These are phyloP conservation scores for Malus asiatica DNA, from an alignment of 306 rosid genomes.

Conservation along the genomic window DNA sequence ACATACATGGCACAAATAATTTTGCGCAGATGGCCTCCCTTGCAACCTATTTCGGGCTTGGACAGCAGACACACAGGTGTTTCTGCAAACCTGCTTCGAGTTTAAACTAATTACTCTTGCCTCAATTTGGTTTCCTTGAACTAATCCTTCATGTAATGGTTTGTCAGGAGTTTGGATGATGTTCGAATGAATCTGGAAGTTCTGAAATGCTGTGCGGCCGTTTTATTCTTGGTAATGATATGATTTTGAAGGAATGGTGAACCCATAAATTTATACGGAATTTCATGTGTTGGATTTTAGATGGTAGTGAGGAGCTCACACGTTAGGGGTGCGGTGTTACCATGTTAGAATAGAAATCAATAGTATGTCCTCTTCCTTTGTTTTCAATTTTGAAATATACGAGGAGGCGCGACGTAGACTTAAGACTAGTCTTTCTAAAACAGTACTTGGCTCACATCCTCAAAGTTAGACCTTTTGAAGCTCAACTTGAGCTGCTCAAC, in stretches of 20 bases:
- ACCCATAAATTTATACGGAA: background rate
- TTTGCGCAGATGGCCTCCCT: slow-evolving; percentile 76
- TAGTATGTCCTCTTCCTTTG: background rate
- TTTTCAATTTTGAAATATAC: too few relatives aligned
- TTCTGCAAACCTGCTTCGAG: background rate
- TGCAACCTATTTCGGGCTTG: slow-evolving; percentile 86
- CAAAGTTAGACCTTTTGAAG: background rate
- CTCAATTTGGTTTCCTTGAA: slow-evolving; percentile 3
- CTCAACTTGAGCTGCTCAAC: background rate
- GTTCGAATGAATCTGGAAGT: slow-evolving; percentile 98
- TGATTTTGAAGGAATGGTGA: background rate
- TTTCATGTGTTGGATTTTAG: background rate
- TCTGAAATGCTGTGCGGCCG: slow-evolving; percentile 80
- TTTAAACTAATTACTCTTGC: background rate
- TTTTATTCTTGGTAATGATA: slow-evolving; percentile 71
- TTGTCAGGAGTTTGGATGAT: slow-evolving; percentile 87
- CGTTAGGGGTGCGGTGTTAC: background rate
- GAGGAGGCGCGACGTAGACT: background rate
- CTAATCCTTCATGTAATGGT: slow-evolving; percentile 11
- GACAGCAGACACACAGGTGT: slow-evolving; percentile 84
- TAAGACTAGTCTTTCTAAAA: background rate
- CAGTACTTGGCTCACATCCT: background rate
- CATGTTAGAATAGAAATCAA: background rate
- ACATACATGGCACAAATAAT: background rate
- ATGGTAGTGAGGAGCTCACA: background rate